Evolutionary conservation across 257 asterid species (phyloP).

Genomic region (Penstemon davidsonii): DNA sequence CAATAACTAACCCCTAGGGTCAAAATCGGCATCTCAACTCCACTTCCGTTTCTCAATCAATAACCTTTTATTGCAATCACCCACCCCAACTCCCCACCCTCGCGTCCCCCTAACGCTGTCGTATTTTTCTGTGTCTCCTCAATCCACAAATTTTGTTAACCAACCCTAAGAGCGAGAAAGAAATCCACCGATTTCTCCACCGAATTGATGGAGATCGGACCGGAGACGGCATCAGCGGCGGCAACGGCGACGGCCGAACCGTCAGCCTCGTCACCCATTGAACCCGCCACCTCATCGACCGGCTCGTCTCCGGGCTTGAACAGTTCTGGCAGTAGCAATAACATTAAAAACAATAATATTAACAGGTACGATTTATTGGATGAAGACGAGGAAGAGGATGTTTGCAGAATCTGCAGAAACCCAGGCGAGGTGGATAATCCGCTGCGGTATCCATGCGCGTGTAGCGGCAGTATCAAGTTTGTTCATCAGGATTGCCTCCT

Average conservation of each 20-base stretch:
- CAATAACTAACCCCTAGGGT: background rate
- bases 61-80: slow-evolving; percentile 25
- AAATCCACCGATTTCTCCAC: slow-evolving; percentile 42
- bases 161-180: slow-evolving; percentile 47
- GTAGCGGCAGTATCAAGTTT: slow-evolving; percentile 95
- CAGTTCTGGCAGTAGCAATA: slow-evolving; percentile 28
- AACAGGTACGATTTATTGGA: slow-evolving; percentile 59
- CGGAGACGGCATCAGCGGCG: slow-evolving; percentile 48
- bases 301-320: slow-evolving; percentile 42
- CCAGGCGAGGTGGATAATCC: slow-evolving; percentile 94
- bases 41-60: background rate
- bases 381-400: slow-evolving; percentile 92
- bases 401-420: slow-evolving; percentile 97
- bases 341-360: slow-evolving; percentile 18
- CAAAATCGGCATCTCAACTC: slow-evolving; percentile 22
- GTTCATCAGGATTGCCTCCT: slow-evolving; percentile 97
- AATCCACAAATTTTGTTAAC: slow-evolving; percentile 29
- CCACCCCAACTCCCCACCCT: background rate
- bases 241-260: slow-evolving; percentile 40
- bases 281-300: slow-evolving; percentile 44
- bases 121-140: background rate
- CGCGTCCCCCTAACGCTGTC: background rate
- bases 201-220: slow-evolving; percentile 80
- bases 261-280: slow-evolving; percentile 38
- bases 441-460: slow-evolving; percentile 90